Conservation (phyloP, 306 rosid species). For the Fragaria vesca region DNA sequence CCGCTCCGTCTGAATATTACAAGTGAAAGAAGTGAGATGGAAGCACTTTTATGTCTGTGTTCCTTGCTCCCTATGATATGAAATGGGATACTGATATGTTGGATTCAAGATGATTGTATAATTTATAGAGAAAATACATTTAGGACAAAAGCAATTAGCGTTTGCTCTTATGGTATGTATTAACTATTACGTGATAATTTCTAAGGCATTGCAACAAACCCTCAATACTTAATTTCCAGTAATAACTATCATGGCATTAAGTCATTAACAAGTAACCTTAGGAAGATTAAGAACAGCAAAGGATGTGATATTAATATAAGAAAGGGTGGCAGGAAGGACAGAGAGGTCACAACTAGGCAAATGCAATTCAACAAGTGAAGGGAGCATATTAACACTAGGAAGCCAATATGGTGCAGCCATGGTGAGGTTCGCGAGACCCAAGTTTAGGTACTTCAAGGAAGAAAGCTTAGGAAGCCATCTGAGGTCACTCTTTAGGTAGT, state of each 20-base stretch:
- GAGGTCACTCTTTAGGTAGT: neutral
- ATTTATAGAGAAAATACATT: no score
- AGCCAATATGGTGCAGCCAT: constrained; percentile 13
- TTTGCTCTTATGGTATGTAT: no score
- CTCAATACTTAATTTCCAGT: neutral
- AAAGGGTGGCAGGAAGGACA: constrained; percentile 21
- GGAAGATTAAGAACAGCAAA: constrained; percentile 25
- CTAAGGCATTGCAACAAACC: neutral
- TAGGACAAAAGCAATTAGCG: no score
- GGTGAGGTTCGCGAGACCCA: neutral
- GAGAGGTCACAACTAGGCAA: constrained; percentile 21
- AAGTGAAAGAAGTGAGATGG: neutral
- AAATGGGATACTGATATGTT: no score
- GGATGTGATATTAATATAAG: constrained; percentile 31
- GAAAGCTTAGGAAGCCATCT: constrained; percentile 1
- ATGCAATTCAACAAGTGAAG: constrained; percentile 14
- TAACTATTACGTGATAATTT: no score
- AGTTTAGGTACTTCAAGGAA: constrained; percentile 8
- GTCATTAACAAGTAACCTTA: no score
- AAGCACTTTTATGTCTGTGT: neutral
- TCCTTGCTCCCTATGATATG: neutral
- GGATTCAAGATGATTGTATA: no score
- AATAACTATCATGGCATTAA: no score
- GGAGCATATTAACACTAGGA: constrained; percentile 14
- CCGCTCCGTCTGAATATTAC: no score